Conservation (phyloP, 2,329 filamentous ascomycete species). For the Nothophaeocryptopus gaeumannii region DNA sequence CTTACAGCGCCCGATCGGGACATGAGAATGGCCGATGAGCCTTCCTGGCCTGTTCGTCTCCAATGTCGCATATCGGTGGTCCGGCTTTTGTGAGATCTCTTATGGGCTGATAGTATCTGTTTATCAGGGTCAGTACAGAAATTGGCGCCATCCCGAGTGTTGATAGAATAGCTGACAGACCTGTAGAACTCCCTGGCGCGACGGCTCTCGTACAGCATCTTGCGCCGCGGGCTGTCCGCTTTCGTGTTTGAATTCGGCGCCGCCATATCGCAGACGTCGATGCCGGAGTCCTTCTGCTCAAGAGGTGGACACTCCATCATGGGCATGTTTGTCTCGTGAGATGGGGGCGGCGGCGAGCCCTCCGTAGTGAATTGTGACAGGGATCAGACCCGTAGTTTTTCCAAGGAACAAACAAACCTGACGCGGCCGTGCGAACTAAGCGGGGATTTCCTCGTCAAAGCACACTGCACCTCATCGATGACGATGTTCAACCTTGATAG, state of each 20-base stretch:
- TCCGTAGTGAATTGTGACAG: background rate
- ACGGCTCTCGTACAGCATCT: conserved; percentile 26
- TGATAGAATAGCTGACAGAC: conserved; percentile 6
- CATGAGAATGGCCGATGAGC: conserved; percentile 29
- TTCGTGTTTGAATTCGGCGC: conserved; percentile 8
- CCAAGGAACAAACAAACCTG: too few species aligned
- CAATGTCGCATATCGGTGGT: conserved; percentile 28
- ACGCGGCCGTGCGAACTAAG: too few species aligned
- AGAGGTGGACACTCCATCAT: conserved; percentile 4
- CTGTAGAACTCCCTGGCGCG: conserved; percentile 35
- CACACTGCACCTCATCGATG: too few species aligned
- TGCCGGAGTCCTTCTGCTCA: conserved; percentile 10
- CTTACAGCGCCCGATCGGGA: conserved; percentile 28
- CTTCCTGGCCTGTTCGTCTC: conserved; percentile 21
- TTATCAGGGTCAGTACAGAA: background rate
- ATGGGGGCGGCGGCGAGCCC: conserved; percentile 4
- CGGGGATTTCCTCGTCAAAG: too few species aligned
- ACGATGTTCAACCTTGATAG: too few species aligned
- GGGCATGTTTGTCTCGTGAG: conserved; percentile 7
- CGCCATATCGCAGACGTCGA: conserved; percentile 14
- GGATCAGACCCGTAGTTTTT: too few species aligned
- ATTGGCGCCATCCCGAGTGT: background rate
- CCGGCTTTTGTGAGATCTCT: conserved; percentile 27
- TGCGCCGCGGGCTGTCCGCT: conserved; percentile 12
- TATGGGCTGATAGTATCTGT: conserved; percentile 31